Percentiles rank a stretch among this genome's conserved stretches.
Conservation (phyloP, 805 yeast genomes). For the Ogataea philodendri region DNA sequence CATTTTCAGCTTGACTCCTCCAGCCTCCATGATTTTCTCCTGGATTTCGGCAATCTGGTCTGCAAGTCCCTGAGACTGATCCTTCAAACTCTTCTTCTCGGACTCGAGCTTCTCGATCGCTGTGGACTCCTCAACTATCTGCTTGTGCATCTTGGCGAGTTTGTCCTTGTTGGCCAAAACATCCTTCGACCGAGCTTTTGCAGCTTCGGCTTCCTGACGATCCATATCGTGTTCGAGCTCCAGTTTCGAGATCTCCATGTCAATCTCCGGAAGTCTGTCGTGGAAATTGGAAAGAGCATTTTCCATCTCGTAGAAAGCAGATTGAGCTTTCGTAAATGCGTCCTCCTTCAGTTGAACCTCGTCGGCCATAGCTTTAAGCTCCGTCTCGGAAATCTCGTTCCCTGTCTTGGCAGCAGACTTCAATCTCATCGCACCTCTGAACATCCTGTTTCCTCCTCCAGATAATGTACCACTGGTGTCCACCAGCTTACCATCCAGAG, state of each 20-base stretch:
- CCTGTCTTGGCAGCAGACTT: slow-evolving; percentile 33
- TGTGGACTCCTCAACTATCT: slow-evolving; percentile 30
- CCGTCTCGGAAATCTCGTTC: slow-evolving; percentile 50
- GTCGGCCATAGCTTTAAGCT: slow-evolving; percentile 50
- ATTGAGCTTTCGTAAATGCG: slow-evolving; percentile 47
- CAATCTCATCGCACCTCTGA: slow-evolving; percentile 75
- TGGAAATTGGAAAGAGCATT: slow-evolving; percentile 54
- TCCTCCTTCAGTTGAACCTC: slow-evolving; percentile 55
- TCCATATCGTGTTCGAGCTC: slow-evolving; percentile 64
- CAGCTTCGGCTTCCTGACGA: slow-evolving; percentile 49
- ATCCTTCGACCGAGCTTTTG: slow-evolving; percentile 43
- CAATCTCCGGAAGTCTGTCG: slow-evolving; percentile 70
- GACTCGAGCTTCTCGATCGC: slow-evolving; percentile 30
- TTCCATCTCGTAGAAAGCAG: slow-evolving; percentile 58
- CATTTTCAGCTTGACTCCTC: slow-evolving; percentile 79
- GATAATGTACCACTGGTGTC: slow-evolving; percentile 94
- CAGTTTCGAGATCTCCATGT: slow-evolving; percentile 55
- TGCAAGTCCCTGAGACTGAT: slow-evolving; percentile 55
- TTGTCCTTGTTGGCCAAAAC: slow-evolving; percentile 22
- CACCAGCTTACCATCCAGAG: slow-evolving; percentile 86
- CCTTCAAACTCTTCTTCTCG: slow-evolving; percentile 40
- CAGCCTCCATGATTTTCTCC: slow-evolving; percentile 81
- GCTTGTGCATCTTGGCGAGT: slow-evolving; percentile 17
- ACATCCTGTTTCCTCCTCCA: slow-evolving; percentile 83
- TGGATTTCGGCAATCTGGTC: slow-evolving; percentile 58